Evolutionary conservation across 441 rosid species (phyloP), one percentile per base, ranked within the genome.

Genomic region (Caryocar brasiliense): DNA sequence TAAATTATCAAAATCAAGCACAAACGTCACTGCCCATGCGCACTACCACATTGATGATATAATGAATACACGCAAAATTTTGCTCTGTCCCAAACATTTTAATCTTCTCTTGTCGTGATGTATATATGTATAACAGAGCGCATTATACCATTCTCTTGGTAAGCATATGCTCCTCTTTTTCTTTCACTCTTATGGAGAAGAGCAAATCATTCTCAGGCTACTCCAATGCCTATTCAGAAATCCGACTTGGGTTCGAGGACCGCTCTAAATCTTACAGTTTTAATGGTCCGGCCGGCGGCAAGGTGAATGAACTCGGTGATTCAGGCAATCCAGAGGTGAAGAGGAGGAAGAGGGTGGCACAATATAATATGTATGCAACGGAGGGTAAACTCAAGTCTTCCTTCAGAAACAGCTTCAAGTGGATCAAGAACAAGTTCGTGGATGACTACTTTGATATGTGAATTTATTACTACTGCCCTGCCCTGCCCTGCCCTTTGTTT

Each of bases 171-270:
- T 4, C 40, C 29, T 36, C 12, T 38, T 27, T 10, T 26, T 17
- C 8, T 19, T 5, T 34, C 17, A 41, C 9, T 11, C 37, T 11
- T 10, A 78, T 79, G 81, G 81, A 70, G 77, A 75, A 73, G 71
- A 75, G 77, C 68, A 73, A 70, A 47, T 79, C 81, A 14, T 65
- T 73, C 39, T 45, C 73, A 9, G 71, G 69, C 3, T 63, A 56
- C 49, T 41, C 73, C 4, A 42, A 45, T 29, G 14, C 58, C 28
- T 64, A 64, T 59, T 59, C 69, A 0, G 73, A 70, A 25, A 50
- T 33, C 28, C 64, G 51, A 58, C 22, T 41, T 0, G 69, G 48
- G 20, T 62, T 58, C 12, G 73, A 78, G 54, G 75, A 75, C 20
- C 52, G 57, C 37, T 47, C 70, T 5, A 67, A 62, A 38, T 75